Conservation (phyloP, 306 rosid species). For the Gastrolobium villosum region DNA sequence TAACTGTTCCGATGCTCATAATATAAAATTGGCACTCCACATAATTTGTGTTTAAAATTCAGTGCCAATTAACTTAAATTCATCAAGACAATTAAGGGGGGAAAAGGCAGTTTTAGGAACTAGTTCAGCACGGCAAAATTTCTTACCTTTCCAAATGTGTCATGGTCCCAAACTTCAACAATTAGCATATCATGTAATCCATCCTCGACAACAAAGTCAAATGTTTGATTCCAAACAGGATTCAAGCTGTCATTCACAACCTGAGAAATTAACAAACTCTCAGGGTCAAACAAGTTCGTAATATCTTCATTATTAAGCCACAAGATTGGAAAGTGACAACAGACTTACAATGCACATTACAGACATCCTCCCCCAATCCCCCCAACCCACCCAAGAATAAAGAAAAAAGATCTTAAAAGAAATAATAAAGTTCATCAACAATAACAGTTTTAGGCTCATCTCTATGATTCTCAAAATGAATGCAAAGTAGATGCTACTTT, state of each 20-base stretch:
- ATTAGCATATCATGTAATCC: slow-evolving; percentile 97
- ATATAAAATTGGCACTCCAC: slow-evolving; percentile 21
- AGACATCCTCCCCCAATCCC: slow-evolving; percentile 38
- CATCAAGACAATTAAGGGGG: background rate
- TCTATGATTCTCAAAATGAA: slow-evolving; percentile 28
- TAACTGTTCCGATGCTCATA: background rate
- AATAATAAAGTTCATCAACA: background rate
- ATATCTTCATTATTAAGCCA: slow-evolving; percentile 20
- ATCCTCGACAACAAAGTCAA: slow-evolving; percentile 95
- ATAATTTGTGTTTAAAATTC: slow-evolving; percentile 20
- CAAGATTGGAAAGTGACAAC: slow-evolving; percentile 30
- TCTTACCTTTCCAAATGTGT: slow-evolving; percentile 96
- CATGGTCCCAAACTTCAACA: slow-evolving; percentile 92
- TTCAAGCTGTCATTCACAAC: slow-evolving; percentile 90
- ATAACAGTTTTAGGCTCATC: slow-evolving; percentile 6
- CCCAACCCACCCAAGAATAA: slow-evolving; percentile 36
- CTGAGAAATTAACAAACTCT: slow-evolving; percentile 56
- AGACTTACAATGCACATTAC: slow-evolving; percentile 1
- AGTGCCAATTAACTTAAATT: slow-evolving; percentile 8
- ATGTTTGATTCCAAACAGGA: slow-evolving; percentile 99
- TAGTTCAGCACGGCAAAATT: background rate
- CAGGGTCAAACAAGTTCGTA: slow-evolving; percentile 35
- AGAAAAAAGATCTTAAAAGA: slow-evolving; percentile 17
- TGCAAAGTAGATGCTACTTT: background rate
- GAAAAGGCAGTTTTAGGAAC: background rate